Base-by-base conservation (phyloP, 441 rosid genomes). In the Erysimum cheiri region DNA sequence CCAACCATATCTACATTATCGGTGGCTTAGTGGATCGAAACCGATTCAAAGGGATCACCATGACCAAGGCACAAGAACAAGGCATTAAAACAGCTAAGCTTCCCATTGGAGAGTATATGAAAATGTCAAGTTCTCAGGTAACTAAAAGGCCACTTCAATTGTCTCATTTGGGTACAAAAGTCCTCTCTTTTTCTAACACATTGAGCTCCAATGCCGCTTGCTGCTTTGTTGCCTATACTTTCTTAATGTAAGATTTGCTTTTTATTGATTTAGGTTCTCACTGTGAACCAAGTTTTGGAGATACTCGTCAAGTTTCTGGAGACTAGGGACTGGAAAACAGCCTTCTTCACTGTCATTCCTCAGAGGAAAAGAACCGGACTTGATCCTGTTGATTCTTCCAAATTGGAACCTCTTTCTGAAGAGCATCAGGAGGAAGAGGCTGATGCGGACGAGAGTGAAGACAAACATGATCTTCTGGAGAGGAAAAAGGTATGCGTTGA, bases 71-170 rank as follows among this genome's bases (percentile, higher is more conserved):
- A 5, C 78, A 83, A 70, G 98, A 90, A 78, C 98, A 90, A 63
- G 94, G 93, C 54, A 90, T 92, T 58, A 90, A 83, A 78, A 88
- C 97, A 33, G 94, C 93, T 3, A 90, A 82, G 66, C 92, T 94
- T 48, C 98, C 99, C 0, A 90, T 94, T 0, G 91, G 87, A 69
- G 86, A 74, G 81, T 87, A 84, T 80, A 73, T 94, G 84, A 92
- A 94, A 82, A 92, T 92, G 98, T 88, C 91, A 8, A 86, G 94
- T 72, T 92, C 99, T 64, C 97, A 90, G 98, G 99, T 92, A 74
- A 59, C 14, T 15, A 49, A 26, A 14, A 47, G 12, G 44, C 47
- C 61, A 68, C 31, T 46, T 46, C 36, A 41, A 2, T 37, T 28
- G 44, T n/a, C 32, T 22, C 59, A 58, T 3, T 3, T 55, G 8